Conservation (phyloP, 2,329 filamentous ascomycete genomes). For the Epichloe baconii region DNA sequence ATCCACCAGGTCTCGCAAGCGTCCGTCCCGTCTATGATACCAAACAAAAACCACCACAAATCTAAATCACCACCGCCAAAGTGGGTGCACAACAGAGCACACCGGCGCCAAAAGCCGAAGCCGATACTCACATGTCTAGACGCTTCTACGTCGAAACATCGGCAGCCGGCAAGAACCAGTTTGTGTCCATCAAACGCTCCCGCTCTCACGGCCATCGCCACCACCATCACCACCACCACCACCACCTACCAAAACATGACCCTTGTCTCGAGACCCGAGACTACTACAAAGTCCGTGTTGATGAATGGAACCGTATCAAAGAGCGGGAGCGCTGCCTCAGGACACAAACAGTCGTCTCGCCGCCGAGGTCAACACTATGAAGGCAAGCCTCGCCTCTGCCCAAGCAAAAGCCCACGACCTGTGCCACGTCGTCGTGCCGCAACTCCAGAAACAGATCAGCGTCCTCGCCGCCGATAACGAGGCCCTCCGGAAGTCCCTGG, state of each 20-base stretch:
- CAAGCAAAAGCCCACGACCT: conserved; percentile 24
- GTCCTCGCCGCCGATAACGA: conserved; percentile 26
- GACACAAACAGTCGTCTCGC: conserved; percentile 22
- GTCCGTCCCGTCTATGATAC: conserved; percentile 1
- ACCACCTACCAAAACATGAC: conserved; percentile 16
- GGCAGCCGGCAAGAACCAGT: conserved; percentile 21
- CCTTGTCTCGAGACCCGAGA: conserved; percentile 17
- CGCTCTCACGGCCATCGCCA: conserved; percentile 21
- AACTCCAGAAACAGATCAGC: conserved; percentile 24
- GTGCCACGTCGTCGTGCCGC: conserved; percentile 18
- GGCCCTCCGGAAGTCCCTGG: conserved; percentile 24
- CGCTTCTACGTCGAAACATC: conserved; percentile 24
- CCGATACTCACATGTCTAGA: conserved; percentile 18
- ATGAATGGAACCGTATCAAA: conserved; percentile 24
- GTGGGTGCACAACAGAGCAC: conserved; percentile 9
- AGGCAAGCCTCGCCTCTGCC: conserved; percentile 21
- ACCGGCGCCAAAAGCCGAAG: background rate
- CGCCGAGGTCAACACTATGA: conserved; percentile 20
- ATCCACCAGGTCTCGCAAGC: background rate
- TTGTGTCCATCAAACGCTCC: conserved; percentile 27
- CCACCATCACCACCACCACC: conserved; percentile 16
- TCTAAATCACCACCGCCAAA: conserved; percentile 5
- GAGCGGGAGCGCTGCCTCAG: conserved; percentile 23
- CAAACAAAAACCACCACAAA: too few relatives aligned
- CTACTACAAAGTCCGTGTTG: conserved; percentile 22